These are phyloP conservation scores for Acrodontium crateriforme DNA, from an alignment of 2,329 filamentous ascomycete species.

Conservation along the genomic window DNA sequence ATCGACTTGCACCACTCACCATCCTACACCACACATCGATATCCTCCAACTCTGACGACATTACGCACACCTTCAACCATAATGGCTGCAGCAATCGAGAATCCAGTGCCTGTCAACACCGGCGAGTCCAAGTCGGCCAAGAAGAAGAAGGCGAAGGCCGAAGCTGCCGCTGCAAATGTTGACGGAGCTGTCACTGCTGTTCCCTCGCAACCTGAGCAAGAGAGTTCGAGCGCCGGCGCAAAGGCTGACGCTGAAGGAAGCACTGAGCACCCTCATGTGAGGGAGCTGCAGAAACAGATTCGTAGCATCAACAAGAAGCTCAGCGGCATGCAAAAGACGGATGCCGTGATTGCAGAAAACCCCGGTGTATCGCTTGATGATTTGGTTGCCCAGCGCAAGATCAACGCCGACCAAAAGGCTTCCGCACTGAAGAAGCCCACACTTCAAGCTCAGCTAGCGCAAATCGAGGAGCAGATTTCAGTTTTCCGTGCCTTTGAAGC, in stretches of 20 bases:
- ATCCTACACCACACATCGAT: too few species aligned
- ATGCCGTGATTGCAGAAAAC: slow-evolving; percentile 55
- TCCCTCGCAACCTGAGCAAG: slow-evolving; percentile 12
- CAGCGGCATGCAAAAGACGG: slow-evolving; percentile 60
- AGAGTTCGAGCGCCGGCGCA: slow-evolving; percentile 8
- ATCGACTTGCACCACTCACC: too few species aligned
- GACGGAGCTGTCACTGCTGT: slow-evolving; percentile 9
- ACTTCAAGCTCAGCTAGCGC: slow-evolving; percentile 52
- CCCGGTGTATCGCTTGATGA: slow-evolving; percentile 58
- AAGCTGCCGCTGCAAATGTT: slow-evolving; percentile 19
- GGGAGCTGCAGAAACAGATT: slow-evolving; percentile 85
- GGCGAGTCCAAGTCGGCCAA: slow-evolving; percentile 37
- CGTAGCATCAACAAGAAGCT: slow-evolving; percentile 92
- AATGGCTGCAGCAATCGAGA: slow-evolving; percentile 42
- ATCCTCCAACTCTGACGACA: too few species aligned
- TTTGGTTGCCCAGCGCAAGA: slow-evolving; percentile 54
- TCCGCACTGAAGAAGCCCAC: slow-evolving; percentile 64
- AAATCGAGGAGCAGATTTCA: slow-evolving; percentile 59
- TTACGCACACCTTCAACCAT: too few species aligned
- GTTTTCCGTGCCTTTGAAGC: slow-evolving; percentile 64
- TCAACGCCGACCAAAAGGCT: slow-evolving; percentile 69
- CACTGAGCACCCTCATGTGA: slow-evolving; percentile 66
- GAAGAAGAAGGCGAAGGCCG: slow-evolving; percentile 40
- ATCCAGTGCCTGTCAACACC: slow-evolving; percentile 47
- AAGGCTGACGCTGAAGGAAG: slow-evolving; percentile 35